Evolutionary conservation across 129 eudicot species (phyloP).

Genomic region (Artemisia argyi): DNA sequence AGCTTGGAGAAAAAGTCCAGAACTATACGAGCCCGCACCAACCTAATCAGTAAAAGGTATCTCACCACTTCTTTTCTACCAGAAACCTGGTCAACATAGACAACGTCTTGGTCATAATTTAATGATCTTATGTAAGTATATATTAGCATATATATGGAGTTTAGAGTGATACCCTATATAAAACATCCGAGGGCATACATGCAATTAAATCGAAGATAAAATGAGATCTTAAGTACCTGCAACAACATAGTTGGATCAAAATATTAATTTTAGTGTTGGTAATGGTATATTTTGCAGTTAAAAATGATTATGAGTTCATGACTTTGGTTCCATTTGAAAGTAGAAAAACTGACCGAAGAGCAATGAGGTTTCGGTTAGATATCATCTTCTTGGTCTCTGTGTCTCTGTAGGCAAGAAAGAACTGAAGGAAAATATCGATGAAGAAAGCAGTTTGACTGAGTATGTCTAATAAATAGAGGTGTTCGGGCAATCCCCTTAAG

Average conservation of each 20-base stretch:
- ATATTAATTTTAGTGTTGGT: not conserved
- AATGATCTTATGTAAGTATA: too few relatives aligned
- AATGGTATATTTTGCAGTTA: not conserved
- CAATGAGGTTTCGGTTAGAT: constrained; percentile 56
- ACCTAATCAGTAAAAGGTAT: constrained; percentile 66
- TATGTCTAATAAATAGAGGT: constrained; percentile 68
- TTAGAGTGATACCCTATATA: constrained; percentile 55
- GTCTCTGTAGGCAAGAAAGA: constrained; percentile 89
- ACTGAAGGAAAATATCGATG: constrained; percentile 68
- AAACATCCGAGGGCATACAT: constrained; percentile 86
- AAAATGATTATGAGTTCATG: too few relatives aligned
- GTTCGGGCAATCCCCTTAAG: constrained; percentile 79
- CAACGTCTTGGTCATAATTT: not conserved
- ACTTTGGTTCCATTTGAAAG: not conserved
- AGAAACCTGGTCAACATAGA: constrained; percentile 46
- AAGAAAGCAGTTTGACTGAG: constrained; percentile 75
- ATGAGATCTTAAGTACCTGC: constrained; percentile 81
- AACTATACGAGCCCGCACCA: constrained; percentile 74
- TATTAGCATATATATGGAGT: constrained; percentile 1
- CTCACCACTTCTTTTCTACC: constrained; percentile 78
- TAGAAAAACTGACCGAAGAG: constrained; percentile 55
- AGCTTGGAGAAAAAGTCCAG: constrained; percentile 50
- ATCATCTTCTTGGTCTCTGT: constrained; percentile 67
- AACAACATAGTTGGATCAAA: not conserved
- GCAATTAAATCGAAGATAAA: constrained; percentile 68